Base-by-base conservation (phyloP, 1,284 basidiomycete species). In the Sporisorium scitamineum region DNA sequence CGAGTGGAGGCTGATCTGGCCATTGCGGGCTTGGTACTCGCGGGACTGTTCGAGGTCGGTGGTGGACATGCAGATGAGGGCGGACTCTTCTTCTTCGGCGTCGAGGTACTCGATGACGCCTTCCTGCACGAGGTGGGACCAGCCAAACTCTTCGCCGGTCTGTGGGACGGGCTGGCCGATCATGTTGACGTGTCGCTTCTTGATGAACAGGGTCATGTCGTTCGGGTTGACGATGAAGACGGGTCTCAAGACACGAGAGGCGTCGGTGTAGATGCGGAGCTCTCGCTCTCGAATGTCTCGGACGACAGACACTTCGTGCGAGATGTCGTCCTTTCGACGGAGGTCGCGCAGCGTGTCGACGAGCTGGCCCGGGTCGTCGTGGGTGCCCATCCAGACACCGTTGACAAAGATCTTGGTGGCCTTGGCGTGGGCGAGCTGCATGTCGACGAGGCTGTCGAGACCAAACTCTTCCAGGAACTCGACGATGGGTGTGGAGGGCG, bases 351-450 rank as follows among this genome's bases (percentile, higher is more conserved):
- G 90, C 24, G 95, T 97, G 84, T 92, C 92, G 74, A 98, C 94
- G 58, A 99, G 89, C 79, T 94, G 93, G 52, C 92, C 92, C 18
- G 96, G 94, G 80, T 98, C 93, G 66, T 95, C 93, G 87, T 98
- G 95, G n/a, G 98, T 94, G 76, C 97, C 97, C 90, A 97, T 94
- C 97, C 97, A 99, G 11, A 98, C 95, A 84, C 97, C 97, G 82
- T 99, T 99, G 74, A 99, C 94, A 86, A 99, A 99, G 41, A 99
- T 94, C 87, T 99, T 99, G 37, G 96, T 98, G 13, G 83, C 79
- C 58, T 80, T 76, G 18, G 82, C 76, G 52, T 80, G 78, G 22
- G 80, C 77, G 20, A 77, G 73, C 53, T 79, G 76, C 76, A 84
- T 84, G 52, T 85, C 84, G 20, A 80, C 77, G 27, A 84, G 66